A percentile compares a stretch with the other conserved stretches of the same genome.
Evolutionary conservation across 2,329 filamentous ascomycete species (phyloP).

Genomic region (Podosphaera aphanis): DNA sequence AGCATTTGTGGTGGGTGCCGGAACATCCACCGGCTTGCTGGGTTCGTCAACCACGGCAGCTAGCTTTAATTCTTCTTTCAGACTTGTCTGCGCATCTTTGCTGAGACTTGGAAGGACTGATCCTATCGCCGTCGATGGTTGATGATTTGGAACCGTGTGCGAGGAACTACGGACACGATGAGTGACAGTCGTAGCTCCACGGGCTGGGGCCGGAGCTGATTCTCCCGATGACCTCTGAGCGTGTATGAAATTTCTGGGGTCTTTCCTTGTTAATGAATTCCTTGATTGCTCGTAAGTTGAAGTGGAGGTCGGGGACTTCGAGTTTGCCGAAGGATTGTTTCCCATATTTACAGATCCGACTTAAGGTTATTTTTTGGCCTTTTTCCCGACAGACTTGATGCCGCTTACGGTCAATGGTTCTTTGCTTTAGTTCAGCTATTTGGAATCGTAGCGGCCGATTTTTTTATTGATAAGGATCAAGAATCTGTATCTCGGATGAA

Average conservation of each 20-base stretch:
- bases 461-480: neutral
- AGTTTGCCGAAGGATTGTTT: conserved; percentile 21
- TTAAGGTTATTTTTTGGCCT: neutral
- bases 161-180: conserved; percentile 12
- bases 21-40: conserved; percentile 34
- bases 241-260: conserved; percentile 29
- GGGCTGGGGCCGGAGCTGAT: conserved; percentile 34
- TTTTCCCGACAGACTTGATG: conserved; percentile 5
- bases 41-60: conserved; percentile 14
- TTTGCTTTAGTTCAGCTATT: neutral
- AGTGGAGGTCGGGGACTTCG: conserved; percentile 16
- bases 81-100: conserved; percentile 8
- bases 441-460: neutral
- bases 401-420: conserved; percentile 1
- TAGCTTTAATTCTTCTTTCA: conserved; percentile 10
- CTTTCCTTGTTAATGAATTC: conserved; percentile 15
- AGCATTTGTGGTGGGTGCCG: conserved; percentile 9
- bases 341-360: conserved; percentile 18
- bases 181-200: conserved; percentile 13
- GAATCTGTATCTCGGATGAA: neutral
- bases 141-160: conserved; percentile 2
- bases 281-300: conserved; percentile 11
- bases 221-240: conserved; percentile 34
- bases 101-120: conserved; percentile 4
- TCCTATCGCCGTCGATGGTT: conserved; percentile 2